Evolutionary conservation across 139 green algal species (phyloP), one percentile per base, ranked within the genome.

Genomic region (Mesostigma viride): DNA sequence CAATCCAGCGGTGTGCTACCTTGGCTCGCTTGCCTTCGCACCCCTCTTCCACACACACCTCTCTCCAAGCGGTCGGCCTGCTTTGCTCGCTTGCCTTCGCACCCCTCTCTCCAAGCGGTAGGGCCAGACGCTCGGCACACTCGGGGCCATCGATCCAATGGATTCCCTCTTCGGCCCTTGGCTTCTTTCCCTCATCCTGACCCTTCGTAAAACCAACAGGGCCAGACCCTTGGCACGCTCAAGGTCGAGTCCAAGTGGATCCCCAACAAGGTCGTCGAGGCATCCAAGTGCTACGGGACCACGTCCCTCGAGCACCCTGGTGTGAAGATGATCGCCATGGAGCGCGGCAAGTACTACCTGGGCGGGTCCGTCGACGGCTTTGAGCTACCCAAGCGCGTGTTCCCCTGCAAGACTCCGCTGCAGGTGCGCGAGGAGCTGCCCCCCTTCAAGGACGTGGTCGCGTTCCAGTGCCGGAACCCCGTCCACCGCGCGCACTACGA

Each of bases 401-500:
- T 94, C 76, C 79, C 81, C 5, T 91, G 85, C 70, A 73, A 76
- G 45, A 87, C 80, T 0, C 85, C 87, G 3, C 67, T 75, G 0
- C 81, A 92, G 64, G 84, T 94, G 47, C 73, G 86, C 48, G 53
- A 74, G 31, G 84, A 69, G 5, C 82, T 92, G 62, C 82, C 85
- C 1, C n/a, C 73, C 8, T 67, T 53, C 46, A 77, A 77, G 62
- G 86, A 90, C 64, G 85, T 90, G 58, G 77, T 90, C 45, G 83
- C 82, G 36, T 89, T 90, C 78, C 86, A 91, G 78, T 94, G 87
- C 83, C 76, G 87, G 47, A 91, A 91, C 77, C 85, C 87, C 47
- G 83, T 91, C 67, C 87, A 94, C 78, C 76, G 80, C 40, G 87
- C 87, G 8, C 87, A 94, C 82, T 94, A 94, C 68, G 87, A 94